A percentile compares a stretch with the other conserved stretches of the same genome.
These are phyloP conservation scores for Sugiyamaella lignohabitans DNA, from an alignment of 805 yeast genomes.

Conservation along the genomic window DNA sequence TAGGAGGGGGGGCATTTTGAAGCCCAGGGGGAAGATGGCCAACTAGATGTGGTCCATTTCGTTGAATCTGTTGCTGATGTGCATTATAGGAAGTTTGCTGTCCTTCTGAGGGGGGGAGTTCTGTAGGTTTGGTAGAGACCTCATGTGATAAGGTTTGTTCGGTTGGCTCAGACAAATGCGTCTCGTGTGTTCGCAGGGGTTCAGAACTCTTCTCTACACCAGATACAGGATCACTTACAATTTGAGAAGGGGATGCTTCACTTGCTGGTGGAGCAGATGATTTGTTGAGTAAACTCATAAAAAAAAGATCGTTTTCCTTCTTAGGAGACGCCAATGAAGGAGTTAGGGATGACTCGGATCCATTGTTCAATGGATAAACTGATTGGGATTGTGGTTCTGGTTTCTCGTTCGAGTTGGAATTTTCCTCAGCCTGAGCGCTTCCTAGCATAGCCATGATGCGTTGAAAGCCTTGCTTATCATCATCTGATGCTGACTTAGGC, in stretches of 20 bases:
- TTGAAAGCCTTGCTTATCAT: constrained; percentile 29
- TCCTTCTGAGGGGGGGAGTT: constrained; percentile 3
- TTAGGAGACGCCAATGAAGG: neutral
- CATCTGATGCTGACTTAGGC: neutral
- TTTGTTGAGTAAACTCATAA: constrained; percentile 22
- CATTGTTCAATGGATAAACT: neutral
- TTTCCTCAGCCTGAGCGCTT: neutral
- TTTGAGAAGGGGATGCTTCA: neutral
- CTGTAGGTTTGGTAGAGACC: constrained; percentile 1
- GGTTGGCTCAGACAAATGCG: neutral
- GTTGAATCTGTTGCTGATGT: constrained; percentile 5
- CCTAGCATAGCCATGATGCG: constrained; percentile 29
- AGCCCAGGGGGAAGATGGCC: neutral
- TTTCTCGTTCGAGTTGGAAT: neutral
- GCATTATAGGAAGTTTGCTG: neutral
- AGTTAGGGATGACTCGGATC: neutral
- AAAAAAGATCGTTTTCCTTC: constrained; percentile 20
- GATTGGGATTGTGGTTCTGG: constrained; percentile 1
- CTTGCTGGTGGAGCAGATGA: constrained; percentile 4
- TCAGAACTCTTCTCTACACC: neutral
- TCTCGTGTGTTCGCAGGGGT: no score
- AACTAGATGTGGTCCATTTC: constrained; percentile 1
- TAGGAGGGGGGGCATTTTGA: constrained; percentile 5
- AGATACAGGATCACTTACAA: neutral
- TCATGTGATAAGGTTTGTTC: neutral